A percentile compares a stretch with the other conserved stretches of the same genome.
These are phyloP conservation scores for Cucumis cinereus DNA, from an alignment of 306 rosid genomes.

Conservation along the genomic window DNA sequence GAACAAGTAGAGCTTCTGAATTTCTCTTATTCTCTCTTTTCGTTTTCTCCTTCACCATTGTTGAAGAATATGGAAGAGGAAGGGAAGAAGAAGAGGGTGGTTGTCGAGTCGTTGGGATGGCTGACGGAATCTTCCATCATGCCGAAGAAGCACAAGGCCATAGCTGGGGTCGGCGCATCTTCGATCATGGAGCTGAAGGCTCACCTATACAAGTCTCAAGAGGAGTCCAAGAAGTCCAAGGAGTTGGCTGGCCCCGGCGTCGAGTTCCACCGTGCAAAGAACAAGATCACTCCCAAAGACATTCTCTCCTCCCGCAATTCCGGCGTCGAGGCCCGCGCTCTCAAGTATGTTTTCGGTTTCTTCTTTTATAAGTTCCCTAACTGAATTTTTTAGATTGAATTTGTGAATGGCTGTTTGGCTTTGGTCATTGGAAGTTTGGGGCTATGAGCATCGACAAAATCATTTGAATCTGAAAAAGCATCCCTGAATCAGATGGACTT, in stretches of 20 bases:
- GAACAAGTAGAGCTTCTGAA: neutral
- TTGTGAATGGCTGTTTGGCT: neutral
- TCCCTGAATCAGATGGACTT: neutral
- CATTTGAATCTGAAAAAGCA: neutral
- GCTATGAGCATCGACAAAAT: neutral
- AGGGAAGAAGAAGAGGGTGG: constrained; percentile 38
- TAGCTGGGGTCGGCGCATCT: constrained; percentile 79
- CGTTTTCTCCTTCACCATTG: neutral
- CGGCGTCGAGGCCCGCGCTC: constrained; percentile 78
- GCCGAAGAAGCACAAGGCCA: constrained; percentile 91
- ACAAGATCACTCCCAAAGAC: constrained; percentile 29
- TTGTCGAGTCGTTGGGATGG: constrained; percentile 88
- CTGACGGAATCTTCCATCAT: constrained; percentile 88
- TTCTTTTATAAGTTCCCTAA: neutral
- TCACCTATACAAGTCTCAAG: constrained; percentile 76
- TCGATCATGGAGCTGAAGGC: constrained; percentile 86
- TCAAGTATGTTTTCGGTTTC: constrained; percentile 32
- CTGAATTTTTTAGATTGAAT: neutral
- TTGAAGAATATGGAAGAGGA: constrained; percentile 30
- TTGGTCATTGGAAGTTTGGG: neutral
- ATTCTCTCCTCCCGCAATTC: constrained; percentile 48
- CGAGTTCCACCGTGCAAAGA: constrained; percentile 77
- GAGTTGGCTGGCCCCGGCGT: constrained; percentile 45
- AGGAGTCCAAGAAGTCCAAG: constrained; percentile 61
- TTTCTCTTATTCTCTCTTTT: neutral